A percentile compares a stretch with the other conserved stretches of the same genome.
phyloP scores from a whole-genome alignment of 2,329 filamentous ascomycete genomes.

The Venturia carpophila region DNA sequence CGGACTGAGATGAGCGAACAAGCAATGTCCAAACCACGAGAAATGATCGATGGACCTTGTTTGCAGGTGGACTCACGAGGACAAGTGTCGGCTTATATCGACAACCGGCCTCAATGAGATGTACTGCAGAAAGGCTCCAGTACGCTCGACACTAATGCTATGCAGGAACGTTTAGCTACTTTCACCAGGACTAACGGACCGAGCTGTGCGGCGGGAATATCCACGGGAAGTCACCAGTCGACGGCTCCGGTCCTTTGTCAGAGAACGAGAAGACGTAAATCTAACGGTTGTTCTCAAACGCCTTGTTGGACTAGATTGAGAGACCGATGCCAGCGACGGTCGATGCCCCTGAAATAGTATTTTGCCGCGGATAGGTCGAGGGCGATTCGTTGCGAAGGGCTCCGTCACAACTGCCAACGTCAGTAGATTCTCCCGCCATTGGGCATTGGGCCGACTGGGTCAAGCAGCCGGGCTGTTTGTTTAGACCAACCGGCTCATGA shows the following conservation, averaged over 20 bases:
- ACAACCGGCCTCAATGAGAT: neutral
- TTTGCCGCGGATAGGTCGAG: constrained; percentile 7
- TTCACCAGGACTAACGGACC: constrained; percentile 10
- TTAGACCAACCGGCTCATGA: constrained; percentile 13
- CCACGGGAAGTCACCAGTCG: neutral
- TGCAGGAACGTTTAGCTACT: constrained; percentile 12
- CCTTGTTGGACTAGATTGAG: neutral
- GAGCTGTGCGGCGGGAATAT: constrained; percentile 3
- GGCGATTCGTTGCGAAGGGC: neutral
- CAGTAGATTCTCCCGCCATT: neutral
- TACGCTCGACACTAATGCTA: constrained; percentile 8
- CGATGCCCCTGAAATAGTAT: neutral
- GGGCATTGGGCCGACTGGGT: constrained; percentile 3
- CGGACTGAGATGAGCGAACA: neutral
- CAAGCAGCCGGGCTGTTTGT: constrained; percentile 3
- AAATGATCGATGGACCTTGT: constrained; percentile 10
- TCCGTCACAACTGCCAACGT: constrained; percentile 5
- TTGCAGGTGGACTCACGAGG: constrained; percentile 10
- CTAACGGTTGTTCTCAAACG: neutral
- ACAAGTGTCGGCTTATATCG: constrained; percentile 9
- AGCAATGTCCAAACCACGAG: neutral
- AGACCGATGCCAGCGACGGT: neutral
- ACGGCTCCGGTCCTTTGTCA: constrained; percentile 11
- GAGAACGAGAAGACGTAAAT: neutral
- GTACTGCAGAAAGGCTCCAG: constrained; percentile 1